Conservation (phyloP, 2,329 filamentous ascomycete species). For the Cytospora chrysosperma region DNA sequence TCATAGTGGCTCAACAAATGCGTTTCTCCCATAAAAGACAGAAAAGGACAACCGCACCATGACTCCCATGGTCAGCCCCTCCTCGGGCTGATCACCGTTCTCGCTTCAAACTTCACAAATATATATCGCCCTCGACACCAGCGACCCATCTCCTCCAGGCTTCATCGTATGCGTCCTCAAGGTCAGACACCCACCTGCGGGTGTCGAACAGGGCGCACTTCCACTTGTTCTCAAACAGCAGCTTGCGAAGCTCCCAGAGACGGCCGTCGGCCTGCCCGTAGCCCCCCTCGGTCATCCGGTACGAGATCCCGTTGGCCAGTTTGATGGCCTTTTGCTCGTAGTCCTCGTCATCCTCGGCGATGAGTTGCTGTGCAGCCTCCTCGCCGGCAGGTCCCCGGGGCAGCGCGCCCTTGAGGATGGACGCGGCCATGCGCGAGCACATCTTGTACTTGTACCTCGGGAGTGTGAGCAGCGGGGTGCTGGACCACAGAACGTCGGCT, state of each 20-base stretch:
- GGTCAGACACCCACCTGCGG: conserved; percentile 81
- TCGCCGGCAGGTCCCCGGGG: conserved; percentile 69
- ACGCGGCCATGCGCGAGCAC: conserved; percentile 97
- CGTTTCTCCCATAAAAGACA: neutral
- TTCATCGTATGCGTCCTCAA: conserved; percentile 84
- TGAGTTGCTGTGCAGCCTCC: conserved; percentile 69
- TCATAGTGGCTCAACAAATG: conserved; percentile 3
- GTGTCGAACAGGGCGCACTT: conserved; percentile 89
- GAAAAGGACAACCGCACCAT: neutral
- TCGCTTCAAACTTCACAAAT: conserved; percentile 49
- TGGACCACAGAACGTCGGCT: conserved; percentile 94
- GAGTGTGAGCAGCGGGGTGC: conserved; percentile 85
- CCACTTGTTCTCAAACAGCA: conserved; percentile 84
- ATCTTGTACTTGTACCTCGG: conserved; percentile 96
- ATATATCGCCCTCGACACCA: conserved; percentile 90
- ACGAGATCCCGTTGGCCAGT: conserved; percentile 64
- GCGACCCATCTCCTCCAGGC: conserved; percentile 87
- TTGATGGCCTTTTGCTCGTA: conserved; percentile 78
- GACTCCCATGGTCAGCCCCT: neutral
- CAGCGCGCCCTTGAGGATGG: conserved; percentile 85
- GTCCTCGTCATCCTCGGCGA: conserved; percentile 73
- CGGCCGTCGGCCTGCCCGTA: conserved; percentile 63
- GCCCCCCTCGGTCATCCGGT: conserved; percentile 45
- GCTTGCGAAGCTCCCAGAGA: conserved; percentile 72
- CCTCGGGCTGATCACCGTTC: no score